Percentiles rank a stretch among this genome's conserved stretches.
phyloP scores from a whole-genome alignment of 2,329 filamentous ascomycete genomes.

The Clonostachys byssicola region DNA sequence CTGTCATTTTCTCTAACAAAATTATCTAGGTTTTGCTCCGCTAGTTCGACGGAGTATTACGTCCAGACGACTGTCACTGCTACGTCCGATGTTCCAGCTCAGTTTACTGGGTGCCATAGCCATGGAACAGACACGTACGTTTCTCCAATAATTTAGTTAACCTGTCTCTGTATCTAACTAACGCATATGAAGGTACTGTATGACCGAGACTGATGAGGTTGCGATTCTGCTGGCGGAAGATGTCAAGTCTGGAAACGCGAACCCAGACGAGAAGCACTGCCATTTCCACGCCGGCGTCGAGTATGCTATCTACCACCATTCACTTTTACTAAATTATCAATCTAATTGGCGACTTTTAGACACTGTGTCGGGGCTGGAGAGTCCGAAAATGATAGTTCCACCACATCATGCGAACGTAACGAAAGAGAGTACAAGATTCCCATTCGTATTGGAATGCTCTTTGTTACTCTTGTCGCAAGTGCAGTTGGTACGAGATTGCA shows the following conservation, averaged over 20 bases:
- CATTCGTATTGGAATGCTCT: slow-evolving; percentile 66
- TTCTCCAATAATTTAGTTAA: no score
- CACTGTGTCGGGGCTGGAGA: slow-evolving; percentile 52
- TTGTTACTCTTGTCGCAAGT: slow-evolving; percentile 67
- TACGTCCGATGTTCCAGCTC: slow-evolving; percentile 50
- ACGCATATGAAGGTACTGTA: slow-evolving; percentile 46
- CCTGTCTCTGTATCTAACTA: background rate
- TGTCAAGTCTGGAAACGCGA: slow-evolving; percentile 13
- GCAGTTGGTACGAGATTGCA: slow-evolving; percentile 42
- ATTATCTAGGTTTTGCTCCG: slow-evolving; percentile 35
- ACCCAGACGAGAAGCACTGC: slow-evolving; percentile 37
- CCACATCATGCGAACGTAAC: slow-evolving; percentile 37
- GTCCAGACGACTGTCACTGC: slow-evolving; percentile 44
- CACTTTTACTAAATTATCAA: slow-evolving; percentile 4
- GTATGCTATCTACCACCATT: slow-evolving; percentile 36
- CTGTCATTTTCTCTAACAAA: no score
- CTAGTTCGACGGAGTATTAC: slow-evolving; percentile 33
- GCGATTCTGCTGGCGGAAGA: slow-evolving; percentile 44
- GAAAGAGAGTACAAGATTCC: slow-evolving; percentile 60
- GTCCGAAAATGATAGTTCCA: slow-evolving; percentile 2
- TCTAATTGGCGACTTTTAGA: slow-evolving; percentile 17
- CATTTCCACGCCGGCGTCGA: slow-evolving; percentile 75
- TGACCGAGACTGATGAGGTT: slow-evolving; percentile 55
- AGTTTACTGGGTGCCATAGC: slow-evolving; percentile 61
- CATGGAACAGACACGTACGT: slow-evolving; percentile 55